Conservation (phyloP, 257 asterid species). For the Salvia hispanica region DNA sequence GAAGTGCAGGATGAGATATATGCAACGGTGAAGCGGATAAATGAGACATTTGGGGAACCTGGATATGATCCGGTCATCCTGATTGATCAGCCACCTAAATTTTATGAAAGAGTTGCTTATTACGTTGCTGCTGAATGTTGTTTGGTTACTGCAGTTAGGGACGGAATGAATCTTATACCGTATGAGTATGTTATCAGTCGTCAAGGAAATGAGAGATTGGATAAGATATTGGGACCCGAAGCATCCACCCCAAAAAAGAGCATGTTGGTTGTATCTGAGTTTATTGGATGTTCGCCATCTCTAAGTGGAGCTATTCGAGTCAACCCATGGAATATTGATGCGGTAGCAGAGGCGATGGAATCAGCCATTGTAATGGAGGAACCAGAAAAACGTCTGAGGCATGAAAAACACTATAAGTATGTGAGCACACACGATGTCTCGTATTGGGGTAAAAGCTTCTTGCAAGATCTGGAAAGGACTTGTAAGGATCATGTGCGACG, state of each 20-base stretch:
- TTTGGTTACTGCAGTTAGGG: constrained; percentile 90
- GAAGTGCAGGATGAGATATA: constrained; percentile 81
- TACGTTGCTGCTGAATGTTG: constrained; percentile 83
- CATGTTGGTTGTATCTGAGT: constrained; percentile 89
- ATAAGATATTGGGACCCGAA: constrained; percentile 52
- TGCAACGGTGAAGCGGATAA: constrained; percentile 72
- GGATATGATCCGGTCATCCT: constrained; percentile 77
- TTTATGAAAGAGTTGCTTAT: constrained; percentile 75
- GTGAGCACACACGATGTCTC: constrained; percentile 90
- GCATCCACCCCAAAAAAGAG: constrained; percentile 57
- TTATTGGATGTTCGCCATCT: constrained; percentile 88
- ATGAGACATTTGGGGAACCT: constrained; percentile 65
- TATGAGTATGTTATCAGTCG: constrained; percentile 79
- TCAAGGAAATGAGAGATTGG: constrained; percentile 69
- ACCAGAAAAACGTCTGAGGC: constrained; percentile 80
- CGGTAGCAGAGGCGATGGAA: constrained; percentile 86
- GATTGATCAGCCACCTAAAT: constrained; percentile 70
- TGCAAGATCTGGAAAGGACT: constrained; percentile 76
- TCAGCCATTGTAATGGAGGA: constrained; percentile 72
- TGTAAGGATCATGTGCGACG: constrained; percentile 80
- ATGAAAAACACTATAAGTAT: constrained; percentile 80
- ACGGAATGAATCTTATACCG: constrained; percentile 92
- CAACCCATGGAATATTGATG: constrained; percentile 87
- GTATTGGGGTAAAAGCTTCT: constrained; percentile 93
- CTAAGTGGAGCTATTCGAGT: constrained; percentile 86